Evolutionary conservation across 108 stramenopile species (phyloP).

Genomic region (Mediolabrus comicus): DNA sequence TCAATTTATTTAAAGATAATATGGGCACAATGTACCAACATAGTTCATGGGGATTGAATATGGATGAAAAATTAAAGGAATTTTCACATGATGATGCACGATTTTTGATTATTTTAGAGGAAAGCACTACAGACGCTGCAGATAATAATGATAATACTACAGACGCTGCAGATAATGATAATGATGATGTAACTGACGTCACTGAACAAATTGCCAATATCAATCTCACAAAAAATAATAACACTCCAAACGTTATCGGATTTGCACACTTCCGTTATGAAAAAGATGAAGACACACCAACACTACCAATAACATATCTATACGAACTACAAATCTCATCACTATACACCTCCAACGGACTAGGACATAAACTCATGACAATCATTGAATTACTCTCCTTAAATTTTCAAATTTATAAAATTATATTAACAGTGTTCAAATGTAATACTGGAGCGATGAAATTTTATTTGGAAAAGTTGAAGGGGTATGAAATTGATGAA

Average conservation of each 20-base stretch:
- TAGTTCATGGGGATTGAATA: conserved; percentile 78
- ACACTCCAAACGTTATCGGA: conserved; percentile 37
- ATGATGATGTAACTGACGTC: neutral
- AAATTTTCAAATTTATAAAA: conserved; percentile 46
- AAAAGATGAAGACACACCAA: conserved; percentile 65
- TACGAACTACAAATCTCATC: conserved; percentile 78
- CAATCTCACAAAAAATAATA: neutral
- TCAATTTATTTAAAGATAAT: conserved; percentile 62
- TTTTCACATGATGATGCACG: conserved; percentile 62
- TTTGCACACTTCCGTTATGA: conserved; percentile 86
- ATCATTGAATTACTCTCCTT: conserved; percentile 54
- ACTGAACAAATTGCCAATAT: neutral
- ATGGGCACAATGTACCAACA: conserved; percentile 71
- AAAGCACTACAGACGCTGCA: neutral
- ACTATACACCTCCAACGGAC: conserved; percentile 41
- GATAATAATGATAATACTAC: neutral
- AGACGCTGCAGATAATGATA: neutral
- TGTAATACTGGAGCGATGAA: conserved; percentile 55
- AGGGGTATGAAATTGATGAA: conserved; percentile 58
- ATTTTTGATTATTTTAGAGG: conserved; percentile 49
- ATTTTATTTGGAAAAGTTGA: conserved; percentile 66
- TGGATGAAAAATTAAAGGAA: conserved; percentile 66
- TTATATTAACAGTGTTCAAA: conserved; percentile 80
- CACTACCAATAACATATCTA: conserved; percentile 39
- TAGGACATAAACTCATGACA: conserved; percentile 67